phyloP scores from a whole-genome alignment of 169 alveolate species.

The Plasmodium inui region DNA sequence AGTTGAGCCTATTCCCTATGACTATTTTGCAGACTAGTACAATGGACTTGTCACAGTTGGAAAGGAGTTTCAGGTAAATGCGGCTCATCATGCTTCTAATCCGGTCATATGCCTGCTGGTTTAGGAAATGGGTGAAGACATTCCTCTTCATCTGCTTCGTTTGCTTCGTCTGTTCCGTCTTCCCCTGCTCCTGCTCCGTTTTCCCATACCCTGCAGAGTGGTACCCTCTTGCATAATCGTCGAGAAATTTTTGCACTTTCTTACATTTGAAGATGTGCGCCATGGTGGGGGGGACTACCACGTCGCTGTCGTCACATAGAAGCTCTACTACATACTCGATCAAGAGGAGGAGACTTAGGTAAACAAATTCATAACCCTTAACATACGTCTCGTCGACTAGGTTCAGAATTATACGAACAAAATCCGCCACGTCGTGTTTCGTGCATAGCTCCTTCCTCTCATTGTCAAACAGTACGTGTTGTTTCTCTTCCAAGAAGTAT shows the following conservation, averaged over 20 bases:
- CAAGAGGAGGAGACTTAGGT: slow-evolving; percentile 23
- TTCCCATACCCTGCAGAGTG: neutral
- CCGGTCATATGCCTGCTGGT: neutral
- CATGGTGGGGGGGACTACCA: neutral
- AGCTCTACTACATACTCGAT: slow-evolving; percentile 21
- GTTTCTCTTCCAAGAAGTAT: neutral
- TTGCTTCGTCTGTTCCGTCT: too few species aligned
- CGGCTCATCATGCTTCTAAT: slow-evolving; percentile 12
- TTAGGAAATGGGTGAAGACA: neutral
- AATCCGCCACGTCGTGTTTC: neutral
- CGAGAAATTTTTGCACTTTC: neutral
- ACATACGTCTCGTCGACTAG: slow-evolving; percentile 8
- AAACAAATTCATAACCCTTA: slow-evolving; percentile 51
- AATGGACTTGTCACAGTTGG: slow-evolving; percentile 27
- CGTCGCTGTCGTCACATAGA: neutral
- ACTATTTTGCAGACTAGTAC: slow-evolving; percentile 37
- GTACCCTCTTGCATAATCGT: neutral
- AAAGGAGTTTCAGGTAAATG: slow-evolving; percentile 30
- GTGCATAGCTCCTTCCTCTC: neutral
- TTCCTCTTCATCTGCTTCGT: too few species aligned
- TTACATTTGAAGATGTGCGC: slow-evolving; percentile 20
- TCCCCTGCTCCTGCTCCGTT: neutral
- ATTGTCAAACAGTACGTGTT: neutral
- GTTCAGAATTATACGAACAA: slow-evolving; percentile 6
- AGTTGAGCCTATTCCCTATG: slow-evolving; percentile 40